Evolutionary conservation across 1,284 basidiomycete genomes (phyloP), one percentile per base, ranked within the genome.

Genomic region (Ceratobasidium sp.): DNA sequence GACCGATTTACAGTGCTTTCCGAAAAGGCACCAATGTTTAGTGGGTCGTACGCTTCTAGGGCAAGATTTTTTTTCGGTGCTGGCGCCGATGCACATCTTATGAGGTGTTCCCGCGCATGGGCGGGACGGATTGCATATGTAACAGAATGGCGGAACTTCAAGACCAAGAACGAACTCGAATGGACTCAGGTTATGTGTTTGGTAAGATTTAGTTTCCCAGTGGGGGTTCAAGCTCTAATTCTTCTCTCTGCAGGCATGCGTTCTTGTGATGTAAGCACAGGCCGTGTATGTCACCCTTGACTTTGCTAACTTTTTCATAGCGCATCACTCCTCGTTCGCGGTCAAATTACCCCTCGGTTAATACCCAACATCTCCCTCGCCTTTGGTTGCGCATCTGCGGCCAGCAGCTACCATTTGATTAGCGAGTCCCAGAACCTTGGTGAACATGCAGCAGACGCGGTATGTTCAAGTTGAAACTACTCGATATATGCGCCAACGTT

Each of bases 151-250:
- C 15, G 68, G 5, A 29, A 9, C 17, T 70, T 57, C 54, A 70
- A 70, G 32, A 5, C 52, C 19, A 70, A 70, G 68, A 70, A 70
- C 43, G 68, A 70, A n/a, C 22, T 29, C 13, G 68, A 70, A 44
- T 70, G 68, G 68, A 59, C 32, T 1, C 68, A 59, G 19, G 40
- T 32, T 15, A 46, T 70, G 51, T 44, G 40, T 8, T 34, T 70
- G 17, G 68, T 70, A 6, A 43, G 68, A 15, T 17, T 15, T 6
- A 2, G 37, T 22, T 1, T 19, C 22, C 1, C 1, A 54, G 0
- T 25, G 44, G 3, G 7, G 0, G 25, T 40, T 44, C 13, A 64
- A 1, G 13, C 22, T 34, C 7, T 22, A 51, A 5, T 1, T 37
- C 8, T 25, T 56, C 1, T 19, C 22, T n/a, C 7, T 13, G 2